Evolutionary conservation across 1,284 basidiomycete genomes (phyloP), one percentile per base, ranked within the genome.

Genomic region (Trichosporon sp.): DNA sequence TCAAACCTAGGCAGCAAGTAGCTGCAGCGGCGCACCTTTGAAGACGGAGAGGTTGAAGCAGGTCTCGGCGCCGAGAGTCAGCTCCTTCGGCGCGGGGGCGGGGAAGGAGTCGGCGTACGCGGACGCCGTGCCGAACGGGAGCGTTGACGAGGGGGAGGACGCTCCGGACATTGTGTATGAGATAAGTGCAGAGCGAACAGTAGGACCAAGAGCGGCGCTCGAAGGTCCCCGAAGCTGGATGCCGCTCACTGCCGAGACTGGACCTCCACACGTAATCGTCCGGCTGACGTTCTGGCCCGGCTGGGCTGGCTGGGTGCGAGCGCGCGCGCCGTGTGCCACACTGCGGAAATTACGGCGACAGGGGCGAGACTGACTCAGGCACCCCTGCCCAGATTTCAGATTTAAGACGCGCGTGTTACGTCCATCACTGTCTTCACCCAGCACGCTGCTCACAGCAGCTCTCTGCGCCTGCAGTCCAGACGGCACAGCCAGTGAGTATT

Each of bases 41-140:
- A 95, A 95, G 8, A 91, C 76, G 21, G 88, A 88, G 35, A 95
- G 86, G 77, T 95, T 87, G 76, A 89, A 88, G 76, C 93, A 95
- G 76, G 91, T 82, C 68, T 81, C 81, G 1, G 80, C 74, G 25
- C 75, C 70, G 31, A 83, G 75, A 2, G 81, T 81, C 23, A 83
- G 72, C 38, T 77, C 74, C 35, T 72, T 70, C 0, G 80, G 78
- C 29, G 80, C 77, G 3, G 81, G 77, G 2, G 77, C 68, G n/a
- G 81, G 81, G 66, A 83, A 82, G 1, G 81, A 76, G 71, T 83
- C 81, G n/a, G 78, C 74, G 66, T 83, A 83, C 2, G 82, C 82
- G 13, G 78, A 80, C 18, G 77, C 75, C n/a, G 80, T 78, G 15
- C 82, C 82, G 67, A 80, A 81, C 18, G 79, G 79, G 34, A 60